Evolutionary conservation across 2,329 filamentous ascomycete species (phyloP), one percentile per base, ranked within the genome.

Genomic region (Aspergillus sojae): DNA sequence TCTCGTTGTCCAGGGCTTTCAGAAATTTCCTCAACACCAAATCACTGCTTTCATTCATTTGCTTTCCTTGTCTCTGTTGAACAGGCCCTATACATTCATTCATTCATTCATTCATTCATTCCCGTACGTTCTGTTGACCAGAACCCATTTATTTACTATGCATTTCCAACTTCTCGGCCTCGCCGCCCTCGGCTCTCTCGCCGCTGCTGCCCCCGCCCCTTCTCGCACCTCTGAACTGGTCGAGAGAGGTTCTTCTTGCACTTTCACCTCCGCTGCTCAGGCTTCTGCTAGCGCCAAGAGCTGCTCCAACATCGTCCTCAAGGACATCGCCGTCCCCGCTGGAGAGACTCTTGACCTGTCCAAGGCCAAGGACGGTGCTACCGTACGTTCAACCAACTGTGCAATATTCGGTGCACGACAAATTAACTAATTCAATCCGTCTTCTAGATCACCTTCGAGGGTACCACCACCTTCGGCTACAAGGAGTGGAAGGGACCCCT

Each of bases 401-500:
- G 12, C 60, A 61, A 34, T 41, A 62, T 30, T 63, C 66, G 56
- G 16, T 32, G 23, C 34, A 16, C 12, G 12, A 10, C 11, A 1
- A n/a, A 48, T 54, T 58, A 48, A 48, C 46, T 23, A 30, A 11
- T 14, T 7, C 39, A 21, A 11, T 3, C 5, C 34, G n/a, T 19
- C 16, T 1, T 52, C 12, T 57, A 80, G 76, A 83, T 90, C 65
- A 85, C 84, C 67, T 91, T 91, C 77, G 76, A 86, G 65, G 89
- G 89, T 39, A 86, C 81, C 21, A 91, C 88, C 21, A 86, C 84
- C 58, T 91, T 89, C 71, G 88, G 81, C 28, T 90, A 89, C 77
- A 79, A 85, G 65, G 85, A 89, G 70, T 91, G 88, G 88, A 74
- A 73, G 1, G 89, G 89, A 0, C 88, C 88, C 55, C 81, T 91